Evolutionary conservation across 2,329 filamentous ascomycete species (phyloP).

Genomic region (Aureobasidium subglaciale): DNA sequence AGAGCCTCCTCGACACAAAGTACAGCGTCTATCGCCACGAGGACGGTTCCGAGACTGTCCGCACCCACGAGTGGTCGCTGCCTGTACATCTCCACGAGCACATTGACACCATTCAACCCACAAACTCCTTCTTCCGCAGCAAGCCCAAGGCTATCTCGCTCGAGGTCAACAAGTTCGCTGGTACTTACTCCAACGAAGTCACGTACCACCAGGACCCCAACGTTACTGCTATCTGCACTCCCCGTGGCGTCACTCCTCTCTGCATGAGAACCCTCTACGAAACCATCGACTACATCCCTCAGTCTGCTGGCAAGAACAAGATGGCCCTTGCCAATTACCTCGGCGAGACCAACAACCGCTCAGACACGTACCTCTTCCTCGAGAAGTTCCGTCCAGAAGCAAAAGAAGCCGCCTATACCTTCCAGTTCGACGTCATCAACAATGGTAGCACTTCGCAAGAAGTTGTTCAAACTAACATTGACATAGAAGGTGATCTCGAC

Average conservation of each 20-base stretch:
- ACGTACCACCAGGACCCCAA: constrained; percentile 21
- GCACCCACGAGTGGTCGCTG: constrained; percentile 52
- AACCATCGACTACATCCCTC: constrained; percentile 46
- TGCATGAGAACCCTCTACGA: constrained; percentile 50
- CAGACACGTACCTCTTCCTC: constrained; percentile 53
- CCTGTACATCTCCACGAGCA: constrained; percentile 51
- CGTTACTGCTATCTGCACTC: constrained; percentile 42
- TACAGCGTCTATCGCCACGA: constrained; percentile 45
- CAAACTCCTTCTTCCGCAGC: constrained; percentile 51
- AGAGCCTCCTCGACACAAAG: constrained; percentile 47
- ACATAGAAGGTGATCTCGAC: constrained; percentile 57
- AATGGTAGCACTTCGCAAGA: constrained; percentile 45
- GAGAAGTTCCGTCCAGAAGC: constrained; percentile 46
- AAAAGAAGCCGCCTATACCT: constrained; percentile 43
- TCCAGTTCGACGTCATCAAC: constrained; percentile 52
- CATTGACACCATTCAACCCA: constrained; percentile 55
- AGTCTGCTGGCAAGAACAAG: constrained; percentile 35
- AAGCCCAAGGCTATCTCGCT: constrained; percentile 21
- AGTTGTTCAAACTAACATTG: constrained; percentile 31
- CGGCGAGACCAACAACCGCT: constrained; percentile 42
- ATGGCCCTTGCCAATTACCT: constrained; percentile 44
- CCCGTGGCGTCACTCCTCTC: constrained; percentile 44
- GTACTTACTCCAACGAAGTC: neutral
- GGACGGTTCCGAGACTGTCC: constrained; percentile 46
- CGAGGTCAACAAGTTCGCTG: constrained; percentile 23